Base-by-base conservation (phyloP, 2,329 filamentous ascomycete species). In the Atkinsonella texensis region DNA sequence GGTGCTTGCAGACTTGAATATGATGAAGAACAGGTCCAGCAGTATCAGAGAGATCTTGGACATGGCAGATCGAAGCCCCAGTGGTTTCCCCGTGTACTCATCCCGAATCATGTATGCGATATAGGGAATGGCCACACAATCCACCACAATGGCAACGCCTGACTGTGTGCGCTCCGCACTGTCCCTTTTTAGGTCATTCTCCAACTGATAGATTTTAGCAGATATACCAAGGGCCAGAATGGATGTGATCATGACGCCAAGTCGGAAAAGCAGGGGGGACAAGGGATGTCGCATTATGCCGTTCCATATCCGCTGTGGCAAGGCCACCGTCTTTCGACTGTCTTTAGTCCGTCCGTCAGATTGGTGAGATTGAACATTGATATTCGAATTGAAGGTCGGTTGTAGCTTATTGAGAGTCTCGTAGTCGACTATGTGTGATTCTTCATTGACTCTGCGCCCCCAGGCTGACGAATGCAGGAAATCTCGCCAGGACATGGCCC, bases 81-180 rank as follows among this genome's bases (percentile, higher is more conserved):
- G 74, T 20, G 94, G 93, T 65, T 94, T 94, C 32, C 89, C 88
- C 5, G 88, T 93, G 69, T 96, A 97, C 70, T 98, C 93, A 64
- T 98, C 93, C 71, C 84, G 95, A 23, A 90, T 94, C 71, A 97
- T 93, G 70, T 95, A 97, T 47, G 87, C 72, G 51, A 94, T 85
- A 68, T 97, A 98, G 2, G 91, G 81, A 53, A 97, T 77, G 3
- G 93, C 91, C 13, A 97, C 77, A 7, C 85, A 82, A 67, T 97
- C 91, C 40, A 98, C 87, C 38, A 88, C 80, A 50, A 97, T 84
- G 32, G 91, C 91, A 71, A 97, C 89, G 53, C 89, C 79, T 8
- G 89, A 86, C 49, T 93, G 94, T 40, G 85, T 81, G 32, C 79
- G 81, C 64, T 88, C 83, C 2, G 74, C 68, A 32, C 63, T 65